Percentiles rank a stretch among this genome's conserved stretches.
Conservation (phyloP, 108 stramenopile genomes). For the Nannochloropsis oceanica region DNA sequence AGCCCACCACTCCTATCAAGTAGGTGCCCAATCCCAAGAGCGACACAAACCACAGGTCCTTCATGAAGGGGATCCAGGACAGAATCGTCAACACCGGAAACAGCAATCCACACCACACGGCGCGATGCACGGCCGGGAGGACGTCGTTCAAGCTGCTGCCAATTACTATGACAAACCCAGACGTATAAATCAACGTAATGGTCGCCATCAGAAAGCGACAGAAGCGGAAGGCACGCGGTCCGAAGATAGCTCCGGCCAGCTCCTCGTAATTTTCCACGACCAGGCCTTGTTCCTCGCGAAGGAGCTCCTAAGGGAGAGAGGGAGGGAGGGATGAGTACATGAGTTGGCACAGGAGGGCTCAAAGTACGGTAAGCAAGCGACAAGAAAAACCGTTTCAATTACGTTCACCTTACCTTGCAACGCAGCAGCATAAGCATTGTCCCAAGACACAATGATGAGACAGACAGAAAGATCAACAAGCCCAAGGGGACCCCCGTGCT, state of each 20-base stretch:
- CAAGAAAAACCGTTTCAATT: no score
- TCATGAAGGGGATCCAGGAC: not conserved
- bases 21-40: not conserved
- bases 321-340: not conserved
- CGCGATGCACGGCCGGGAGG: not conserved
- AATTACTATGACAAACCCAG: not conserved
- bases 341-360: no score
- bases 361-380: no score
- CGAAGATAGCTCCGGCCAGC: not conserved
- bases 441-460: not conserved
- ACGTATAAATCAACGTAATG: not conserved
- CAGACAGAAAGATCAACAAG: not conserved
- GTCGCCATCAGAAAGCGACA: not conserved
- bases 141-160: not conserved
- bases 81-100: not conserved
- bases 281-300: not conserved
- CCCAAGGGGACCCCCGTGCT: not conserved
- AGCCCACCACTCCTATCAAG: not conserved
- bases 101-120: not conserved
- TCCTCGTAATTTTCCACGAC: not conserved
- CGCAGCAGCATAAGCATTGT: not conserved
- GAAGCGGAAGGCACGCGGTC: not conserved
- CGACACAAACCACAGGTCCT: not conserved
- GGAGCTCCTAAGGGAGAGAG: not conserved
- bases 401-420: not conserved